Evolutionary conservation across 768 basidiomycete species (phyloP), one percentile per base, ranked within the genome.

Genomic region (Pleurotus ostreatus): DNA sequence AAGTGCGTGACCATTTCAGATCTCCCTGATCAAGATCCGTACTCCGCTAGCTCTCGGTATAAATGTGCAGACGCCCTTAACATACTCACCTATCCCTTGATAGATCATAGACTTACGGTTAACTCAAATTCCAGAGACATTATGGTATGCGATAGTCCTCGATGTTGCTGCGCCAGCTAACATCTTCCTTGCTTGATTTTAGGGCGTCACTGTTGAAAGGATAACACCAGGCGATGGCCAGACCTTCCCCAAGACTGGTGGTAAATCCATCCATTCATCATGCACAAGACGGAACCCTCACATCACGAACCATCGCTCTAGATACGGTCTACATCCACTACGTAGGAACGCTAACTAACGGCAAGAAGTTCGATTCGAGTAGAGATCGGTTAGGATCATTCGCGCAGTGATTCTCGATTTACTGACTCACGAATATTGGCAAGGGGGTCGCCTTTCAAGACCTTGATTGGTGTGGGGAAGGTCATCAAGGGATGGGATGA

Each of bases 401-500:
- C 43, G 23, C 49, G 55, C 34, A 16, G 46, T 46, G 8, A 15
- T 48, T 18, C 25, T 20, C 11, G 47, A 59, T 56, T 63, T 47
- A 56, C 49, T 55, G 48, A 4, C 20, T 60, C 34, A 46, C 30
- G 48, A 30, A 55, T 49, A 49, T 55, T 30, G 44, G 22, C 11
- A 67, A 90, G 90, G 41, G 72, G 74, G 0, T 2, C 2, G 0
- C 82, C 90, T 1, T 92, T 93, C 67, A 62, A 70, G 58, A 90
- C 88, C 4, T 64, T 80, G 65, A 92, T 92, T 61, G 89, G 92
- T 46, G 74, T 83, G 18, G 88, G 89, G 9, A 84, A 85, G 65
- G 92, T 94, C 46, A 93, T 94, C 73, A 86, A 78, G 65, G 89
- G 92, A 30, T 94, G 91, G 92, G 92, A 93, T 64, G 89, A 92